These are phyloP conservation scores for Acacia pycnantha DNA, from an alignment of 331 rosid species.

Conservation along the genomic window DNA sequence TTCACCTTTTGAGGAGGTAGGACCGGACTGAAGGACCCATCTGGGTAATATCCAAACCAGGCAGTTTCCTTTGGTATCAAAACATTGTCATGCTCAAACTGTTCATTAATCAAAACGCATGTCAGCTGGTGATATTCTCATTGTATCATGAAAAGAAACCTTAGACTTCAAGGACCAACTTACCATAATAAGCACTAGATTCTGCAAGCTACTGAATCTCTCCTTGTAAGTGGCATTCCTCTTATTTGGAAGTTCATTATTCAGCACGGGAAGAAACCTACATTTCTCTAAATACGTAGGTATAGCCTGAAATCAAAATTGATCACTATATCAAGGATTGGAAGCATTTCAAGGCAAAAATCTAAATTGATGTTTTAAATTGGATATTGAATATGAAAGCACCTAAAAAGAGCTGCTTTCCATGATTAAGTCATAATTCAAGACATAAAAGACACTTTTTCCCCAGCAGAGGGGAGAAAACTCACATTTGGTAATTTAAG, in stretches of 20 bases:
- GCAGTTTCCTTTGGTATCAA: slow-evolving; percentile 84
- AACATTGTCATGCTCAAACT: slow-evolving; percentile 80
- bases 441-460: slow-evolving; percentile 41
- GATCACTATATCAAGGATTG: not conserved
- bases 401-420: not conserved
- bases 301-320: slow-evolving; percentile 62
- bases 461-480: not conserved
- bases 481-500: slow-evolving; percentile 94
- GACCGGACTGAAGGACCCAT: slow-evolving; percentile 62
- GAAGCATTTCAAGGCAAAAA: not conserved
- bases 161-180: slow-evolving; percentile 8
- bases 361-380: not conserved
- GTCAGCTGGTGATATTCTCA: slow-evolving; percentile 2
- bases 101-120: slow-evolving; percentile 29
- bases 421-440: slow-evolving; percentile 7
- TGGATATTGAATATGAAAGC: not conserved
- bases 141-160: slow-evolving; percentile 7
- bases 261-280: slow-evolving; percentile 86
- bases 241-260: slow-evolving; percentile 72
- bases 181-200: slow-evolving; percentile 94
- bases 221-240: slow-evolving; percentile 74
- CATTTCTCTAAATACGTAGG: slow-evolving; percentile 64
- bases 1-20: slow-evolving; percentile 63
- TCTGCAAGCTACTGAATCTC: slow-evolving; percentile 75
- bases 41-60: slow-evolving; percentile 92